Evolutionary conservation across 2,329 filamentous ascomycete genomes (phyloP).

Genomic region (Claviceps digitariae): DNA sequence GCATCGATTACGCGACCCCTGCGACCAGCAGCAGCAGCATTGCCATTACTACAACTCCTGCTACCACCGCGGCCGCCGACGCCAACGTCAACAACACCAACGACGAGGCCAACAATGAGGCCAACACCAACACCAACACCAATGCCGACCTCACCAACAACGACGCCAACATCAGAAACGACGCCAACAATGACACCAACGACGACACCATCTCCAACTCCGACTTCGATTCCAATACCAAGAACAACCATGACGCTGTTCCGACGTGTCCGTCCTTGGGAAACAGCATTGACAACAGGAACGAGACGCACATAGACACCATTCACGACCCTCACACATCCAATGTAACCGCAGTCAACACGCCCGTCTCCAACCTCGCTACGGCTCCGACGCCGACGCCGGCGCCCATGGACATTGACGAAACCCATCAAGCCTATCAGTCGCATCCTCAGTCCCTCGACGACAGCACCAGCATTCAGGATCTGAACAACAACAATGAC

Average conservation of each 20-base stretch:
- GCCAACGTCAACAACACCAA: background rate
- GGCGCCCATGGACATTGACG: constrained; percentile 40
- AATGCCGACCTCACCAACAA: background rate
- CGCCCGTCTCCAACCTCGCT: constrained; percentile 26
- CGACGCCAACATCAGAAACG: background rate
- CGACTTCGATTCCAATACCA: background rate
- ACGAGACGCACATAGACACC: constrained; percentile 15
- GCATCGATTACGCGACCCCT: background rate
- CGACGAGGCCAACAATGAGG: no score
- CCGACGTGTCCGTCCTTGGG: background rate
- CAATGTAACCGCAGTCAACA: background rate
- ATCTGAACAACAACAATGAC: constrained; percentile 21
- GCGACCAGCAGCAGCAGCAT: background rate
- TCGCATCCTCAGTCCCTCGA: constrained; percentile 8
- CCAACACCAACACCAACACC: background rate
- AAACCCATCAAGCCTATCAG: constrained; percentile 20
- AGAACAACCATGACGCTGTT: background rate
- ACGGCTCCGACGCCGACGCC: constrained; percentile 25
- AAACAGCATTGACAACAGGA: constrained; percentile 27
- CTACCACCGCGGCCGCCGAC: background rate
- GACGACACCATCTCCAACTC: background rate
- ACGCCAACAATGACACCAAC: background rate
- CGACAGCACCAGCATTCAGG: constrained; percentile 16
- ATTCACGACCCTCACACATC: background rate
- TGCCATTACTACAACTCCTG: background rate